phyloP scores from a whole-genome alignment of 1,139 yeast genomes.

The Eremothecium cymbalariae region DNA sequence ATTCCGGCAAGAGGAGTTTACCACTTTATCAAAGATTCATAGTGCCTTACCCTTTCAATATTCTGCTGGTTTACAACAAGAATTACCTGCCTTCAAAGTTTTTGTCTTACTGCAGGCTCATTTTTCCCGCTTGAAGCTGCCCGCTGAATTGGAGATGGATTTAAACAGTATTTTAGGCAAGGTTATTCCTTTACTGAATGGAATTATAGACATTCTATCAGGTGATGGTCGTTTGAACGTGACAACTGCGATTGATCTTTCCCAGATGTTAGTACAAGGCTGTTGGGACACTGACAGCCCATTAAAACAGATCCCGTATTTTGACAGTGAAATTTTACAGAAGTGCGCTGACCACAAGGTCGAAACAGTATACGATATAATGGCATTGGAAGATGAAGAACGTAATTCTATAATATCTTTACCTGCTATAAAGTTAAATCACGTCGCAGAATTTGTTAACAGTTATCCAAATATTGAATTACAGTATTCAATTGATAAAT shows the following conservation, averaged over 20 bases:
- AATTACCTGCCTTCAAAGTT: slow-evolving; percentile 58
- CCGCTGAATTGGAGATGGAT: slow-evolving; percentile 55
- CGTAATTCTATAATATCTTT: slow-evolving; percentile 58
- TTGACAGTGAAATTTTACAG: slow-evolving; percentile 46
- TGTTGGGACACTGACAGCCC: slow-evolving; percentile 78
- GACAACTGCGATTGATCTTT: slow-evolving; percentile 73
- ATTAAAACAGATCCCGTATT: slow-evolving; percentile 72
- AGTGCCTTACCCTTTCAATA: slow-evolving; percentile 55
- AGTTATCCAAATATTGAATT: slow-evolving; percentile 82
- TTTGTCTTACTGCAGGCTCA: slow-evolving; percentile 77
- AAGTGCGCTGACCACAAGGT: slow-evolving; percentile 52
- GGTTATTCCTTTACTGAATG: slow-evolving; percentile 48
- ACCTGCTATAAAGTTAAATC: slow-evolving; percentile 40
- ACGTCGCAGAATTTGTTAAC: slow-evolving; percentile 83
- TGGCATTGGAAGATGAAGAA: slow-evolving; percentile 76
- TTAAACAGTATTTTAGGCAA: slow-evolving; percentile 44
- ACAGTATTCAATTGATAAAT: slow-evolving; percentile 41
- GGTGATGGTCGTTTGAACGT: slow-evolving; percentile 78
- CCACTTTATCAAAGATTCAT: slow-evolving; percentile 43
- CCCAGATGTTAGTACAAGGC: slow-evolving; percentile 85
- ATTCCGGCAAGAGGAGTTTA: slow-evolving; percentile 52
- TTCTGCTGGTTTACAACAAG: slow-evolving; percentile 34
- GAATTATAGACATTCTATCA: slow-evolving; percentile 67
- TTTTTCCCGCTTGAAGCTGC: slow-evolving; percentile 54
- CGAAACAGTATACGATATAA: slow-evolving; percentile 71